Evolutionary conservation across 129 eudicot species (phyloP).

Genomic region (Dittrichia graveolens): DNA sequence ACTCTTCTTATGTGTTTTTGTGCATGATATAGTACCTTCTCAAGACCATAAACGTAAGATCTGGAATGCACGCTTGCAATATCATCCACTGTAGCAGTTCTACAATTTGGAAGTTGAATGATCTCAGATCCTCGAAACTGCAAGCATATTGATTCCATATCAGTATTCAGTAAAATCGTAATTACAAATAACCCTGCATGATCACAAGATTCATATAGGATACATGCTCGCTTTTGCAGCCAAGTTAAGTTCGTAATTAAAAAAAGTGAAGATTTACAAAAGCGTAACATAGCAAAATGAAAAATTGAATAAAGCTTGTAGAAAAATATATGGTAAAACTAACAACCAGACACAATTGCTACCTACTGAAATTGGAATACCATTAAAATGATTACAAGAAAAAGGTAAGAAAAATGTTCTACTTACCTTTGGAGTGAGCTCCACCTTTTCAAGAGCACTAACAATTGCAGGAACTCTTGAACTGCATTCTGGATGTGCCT

Average conservation of each 20-base stretch:
- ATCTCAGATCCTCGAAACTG: conserved; percentile 86
- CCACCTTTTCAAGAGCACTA: conserved; percentile 67
- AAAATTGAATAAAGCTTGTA: background rate
- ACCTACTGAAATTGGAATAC: background rate
- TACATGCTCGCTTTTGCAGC: background rate
- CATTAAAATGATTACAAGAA: background rate
- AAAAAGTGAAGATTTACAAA: background rate
- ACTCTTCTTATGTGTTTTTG: background rate
- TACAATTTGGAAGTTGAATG: conserved; percentile 61
- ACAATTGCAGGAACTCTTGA: conserved; percentile 90
- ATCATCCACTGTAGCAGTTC: conserved; percentile 71
- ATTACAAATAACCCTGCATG: background rate
- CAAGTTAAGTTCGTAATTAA: background rate
- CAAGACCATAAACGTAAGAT: conserved; percentile 83
- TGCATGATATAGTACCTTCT: conserved; percentile 56
- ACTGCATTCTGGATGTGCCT: conserved; percentile 90
- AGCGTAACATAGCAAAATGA: background rate
- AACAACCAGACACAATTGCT: background rate
- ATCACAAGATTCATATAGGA: background rate
- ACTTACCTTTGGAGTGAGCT: conserved; percentile 81
- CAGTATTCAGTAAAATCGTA: conserved; percentile 8
- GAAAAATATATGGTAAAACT: background rate
- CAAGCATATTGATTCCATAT: conserved; percentile 26
- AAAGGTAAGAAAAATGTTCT: background rate
- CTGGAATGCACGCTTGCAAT: conserved; percentile 76